These are phyloP conservation scores for Fusarium sp. DNA, from an alignment of 2,329 filamentous ascomycete species.

Conservation along the genomic window DNA sequence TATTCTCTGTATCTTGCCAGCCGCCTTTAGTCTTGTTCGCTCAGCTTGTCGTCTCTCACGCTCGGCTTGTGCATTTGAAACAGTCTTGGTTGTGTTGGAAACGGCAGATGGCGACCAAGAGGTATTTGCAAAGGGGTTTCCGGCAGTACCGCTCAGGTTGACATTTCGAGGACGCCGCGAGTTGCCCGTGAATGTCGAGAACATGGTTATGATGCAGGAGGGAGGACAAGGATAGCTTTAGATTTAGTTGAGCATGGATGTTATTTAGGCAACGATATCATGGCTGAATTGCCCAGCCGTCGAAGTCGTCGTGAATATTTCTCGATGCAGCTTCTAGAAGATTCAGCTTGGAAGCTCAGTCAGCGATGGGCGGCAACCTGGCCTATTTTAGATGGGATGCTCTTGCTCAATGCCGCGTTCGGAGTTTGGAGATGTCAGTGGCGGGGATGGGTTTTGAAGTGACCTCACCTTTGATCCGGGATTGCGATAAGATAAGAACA, in stretches of 20 bases:
- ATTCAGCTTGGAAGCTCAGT: slow-evolving; percentile 45
- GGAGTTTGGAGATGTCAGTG: slow-evolving; percentile 36
- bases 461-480: slow-evolving; percentile 34
- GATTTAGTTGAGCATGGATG: slow-evolving; percentile 4
- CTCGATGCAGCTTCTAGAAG: slow-evolving; percentile 43
- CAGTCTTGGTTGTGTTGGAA: slow-evolving; percentile 78
- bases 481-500: slow-evolving; percentile 38
- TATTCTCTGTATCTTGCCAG: slow-evolving; percentile 78
- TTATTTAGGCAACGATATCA: slow-evolving; percentile 28
- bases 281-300: slow-evolving; percentile 16
- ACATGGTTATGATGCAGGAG: slow-evolving; percentile 69
- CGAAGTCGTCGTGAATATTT: slow-evolving; percentile 12
- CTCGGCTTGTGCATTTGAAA: slow-evolving; percentile 89
- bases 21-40: slow-evolving; percentile 79
- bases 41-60: slow-evolving; percentile 84
- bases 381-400: slow-evolving; percentile 19
- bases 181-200: slow-evolving; percentile 89
- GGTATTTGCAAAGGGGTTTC: slow-evolving; percentile 81
- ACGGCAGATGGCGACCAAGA: slow-evolving; percentile 68
- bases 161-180: slow-evolving; percentile 90
- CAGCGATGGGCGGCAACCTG: slow-evolving; percentile 37
- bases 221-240: slow-evolving; percentile 7
- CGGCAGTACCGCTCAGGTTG: slow-evolving; percentile 87
- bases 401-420: slow-evolving; percentile 37
- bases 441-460: slow-evolving; percentile 45